Evolutionary conservation across 2,329 filamentous ascomycete genomes (phyloP).

Genomic region (Colletotrichum lindemuthianum): DNA sequence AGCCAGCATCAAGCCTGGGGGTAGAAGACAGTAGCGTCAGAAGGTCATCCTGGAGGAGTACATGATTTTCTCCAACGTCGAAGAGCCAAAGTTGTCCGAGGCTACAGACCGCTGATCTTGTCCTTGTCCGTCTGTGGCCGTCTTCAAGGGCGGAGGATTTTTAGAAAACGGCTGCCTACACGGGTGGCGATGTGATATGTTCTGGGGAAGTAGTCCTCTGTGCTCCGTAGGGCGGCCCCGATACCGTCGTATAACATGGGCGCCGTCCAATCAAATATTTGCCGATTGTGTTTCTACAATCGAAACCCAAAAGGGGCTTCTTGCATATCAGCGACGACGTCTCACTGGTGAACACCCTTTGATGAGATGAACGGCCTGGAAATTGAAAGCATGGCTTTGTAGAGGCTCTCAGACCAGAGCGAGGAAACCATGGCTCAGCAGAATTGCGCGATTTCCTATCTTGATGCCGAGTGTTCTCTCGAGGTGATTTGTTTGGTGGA

Average conservation of each 20-base stretch:
- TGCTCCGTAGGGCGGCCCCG: constrained; percentile 13
- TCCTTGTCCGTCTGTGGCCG: constrained; percentile 24
- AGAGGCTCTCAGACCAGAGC: too few species aligned
- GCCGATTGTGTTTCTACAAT: constrained; percentile 21
- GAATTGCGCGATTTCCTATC: neutral
- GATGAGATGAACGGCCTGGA: too few species aligned
- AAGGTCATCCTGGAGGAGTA: too few species aligned
- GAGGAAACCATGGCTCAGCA: neutral
- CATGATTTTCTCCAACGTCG: too few species aligned
- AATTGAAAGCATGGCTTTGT: too few species aligned
- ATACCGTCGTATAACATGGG: constrained; percentile 9
- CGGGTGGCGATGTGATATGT: neutral
- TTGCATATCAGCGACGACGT: neutral
- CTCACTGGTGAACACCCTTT: neutral
- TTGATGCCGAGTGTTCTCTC: constrained; percentile 8
- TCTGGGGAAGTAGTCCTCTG: neutral
- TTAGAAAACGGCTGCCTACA: constrained; percentile 23
- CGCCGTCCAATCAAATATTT: constrained; percentile 30
- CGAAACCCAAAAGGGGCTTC: neutral
- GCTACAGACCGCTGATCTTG: constrained; percentile 2
- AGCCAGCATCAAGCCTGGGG: too few species aligned
- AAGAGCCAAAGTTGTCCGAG: neutral
- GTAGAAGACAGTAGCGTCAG: too few species aligned
- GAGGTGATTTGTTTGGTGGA: constrained; percentile 18
- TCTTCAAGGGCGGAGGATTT: constrained; percentile 18